Base-by-base conservation (phyloP, 805 yeast genomes). In the Monosporozyma servazzii region DNA sequence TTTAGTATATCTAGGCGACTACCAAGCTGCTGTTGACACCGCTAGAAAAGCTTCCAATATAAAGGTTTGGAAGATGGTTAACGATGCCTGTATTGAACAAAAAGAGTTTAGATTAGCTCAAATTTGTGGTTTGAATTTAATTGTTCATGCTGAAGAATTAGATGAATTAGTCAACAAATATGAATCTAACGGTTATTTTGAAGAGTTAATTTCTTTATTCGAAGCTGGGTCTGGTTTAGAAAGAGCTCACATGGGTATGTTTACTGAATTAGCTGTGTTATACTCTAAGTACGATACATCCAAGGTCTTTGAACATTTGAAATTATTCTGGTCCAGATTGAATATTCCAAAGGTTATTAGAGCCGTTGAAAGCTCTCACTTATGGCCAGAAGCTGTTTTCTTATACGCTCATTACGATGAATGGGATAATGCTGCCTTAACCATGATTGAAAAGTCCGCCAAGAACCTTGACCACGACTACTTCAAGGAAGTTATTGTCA, bases 221-320 rank as follows among this genome's bases (percentile, higher is more conserved):
- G 99, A 93, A 71, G 91, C 89, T 62, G 98, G 98, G 58, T 78
- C 93, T 54, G 95, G 96, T 42, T 78, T 93, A 60, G 99, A 93
- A 75, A 86, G 99, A 69, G 99, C 99, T 39, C 99, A 93, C 68
- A 93, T 93, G 99, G 99, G 98, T 61, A 91, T 93, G 97, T 93
- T 93, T 69, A 93, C 99, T 10, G 97, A 90, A 71, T 78, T 93
- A 61, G 96, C 98, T 21, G 77, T 87, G 47, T 75, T 93, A 60
- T 93, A 91, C 74, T 79, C 95, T 58, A 91, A 90, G 69, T 93
- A 90, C 72, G 80, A 81, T 55, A 96, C 97, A 29, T 86, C 82
- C 48, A 85, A 82, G 71, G 86, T 95, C 51, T 86, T 88, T 88
- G 98, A 93, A 71, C 98, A 93, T 72, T 78, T 93, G 79, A 90